Evolutionary conservation across 495 filamentous ascomycete genomes (phyloP).

Genomic region (Penicillium desertorum): DNA sequence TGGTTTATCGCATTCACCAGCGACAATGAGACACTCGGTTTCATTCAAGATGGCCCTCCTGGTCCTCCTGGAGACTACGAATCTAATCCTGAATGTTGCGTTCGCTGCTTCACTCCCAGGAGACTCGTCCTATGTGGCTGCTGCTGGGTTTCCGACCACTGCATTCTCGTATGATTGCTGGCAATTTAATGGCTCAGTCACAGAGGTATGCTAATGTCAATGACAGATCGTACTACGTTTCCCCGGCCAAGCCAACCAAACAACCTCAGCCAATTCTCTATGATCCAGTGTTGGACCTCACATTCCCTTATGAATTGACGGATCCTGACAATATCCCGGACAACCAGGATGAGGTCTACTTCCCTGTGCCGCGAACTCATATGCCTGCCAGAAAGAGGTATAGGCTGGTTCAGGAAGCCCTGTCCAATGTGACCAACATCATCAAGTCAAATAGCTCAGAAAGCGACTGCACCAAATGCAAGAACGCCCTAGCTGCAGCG

Average conservation of each 20-base stretch:
- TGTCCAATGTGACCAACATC: slow-evolving; percentile 46
- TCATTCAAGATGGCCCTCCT: slow-evolving; percentile 16
- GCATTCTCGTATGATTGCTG: slow-evolving; percentile 41
- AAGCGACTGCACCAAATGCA: slow-evolving; percentile 54
- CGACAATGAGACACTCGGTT: not conserved
- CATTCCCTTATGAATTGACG: slow-evolving; percentile 57
- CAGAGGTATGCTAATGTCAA: not conserved
- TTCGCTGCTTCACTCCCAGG: slow-evolving; percentile 29
- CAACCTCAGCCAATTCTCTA: slow-evolving; percentile 59
- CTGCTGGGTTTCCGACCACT: slow-evolving; percentile 53
- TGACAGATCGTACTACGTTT: slow-evolving; percentile 48
- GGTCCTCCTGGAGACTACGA: not conserved
- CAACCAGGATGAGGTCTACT: slow-evolving; percentile 52
- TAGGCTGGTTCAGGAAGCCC: slow-evolving; percentile 38
- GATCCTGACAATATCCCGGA: slow-evolving; percentile 53
- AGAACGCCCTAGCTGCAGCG: slow-evolving; percentile 49
- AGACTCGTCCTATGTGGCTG: slow-evolving; percentile 49
- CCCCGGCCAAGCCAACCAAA: slow-evolving; percentile 51
- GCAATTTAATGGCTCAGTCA: too few species aligned
- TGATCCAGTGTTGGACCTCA: slow-evolving; percentile 57
- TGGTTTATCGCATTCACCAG: not conserved
- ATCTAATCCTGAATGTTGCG: not conserved
- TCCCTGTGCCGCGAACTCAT: slow-evolving; percentile 43
- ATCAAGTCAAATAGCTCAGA: slow-evolving; percentile 39
- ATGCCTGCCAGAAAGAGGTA: slow-evolving; percentile 40